Conservation (phyloP, 164 flowering plant genomes). For the Brasenia schreberi region DNA sequence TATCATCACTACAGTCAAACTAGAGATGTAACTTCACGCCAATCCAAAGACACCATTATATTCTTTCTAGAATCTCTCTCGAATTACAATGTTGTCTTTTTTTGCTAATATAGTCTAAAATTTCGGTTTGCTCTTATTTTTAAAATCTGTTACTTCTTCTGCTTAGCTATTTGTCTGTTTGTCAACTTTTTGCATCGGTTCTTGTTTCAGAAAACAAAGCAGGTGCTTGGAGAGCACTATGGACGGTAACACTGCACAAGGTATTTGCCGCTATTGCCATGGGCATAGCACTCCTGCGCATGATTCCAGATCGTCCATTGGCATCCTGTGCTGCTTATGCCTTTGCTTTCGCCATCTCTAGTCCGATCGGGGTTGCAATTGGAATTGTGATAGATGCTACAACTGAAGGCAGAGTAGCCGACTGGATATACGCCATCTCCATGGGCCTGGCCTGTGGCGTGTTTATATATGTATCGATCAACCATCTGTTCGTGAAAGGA, state of each 20-base stretch:
- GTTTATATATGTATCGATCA: conserved; percentile 54
- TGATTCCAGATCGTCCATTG: conserved; percentile 58
- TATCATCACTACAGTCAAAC: too few species aligned
- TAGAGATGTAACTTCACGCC: too few species aligned
- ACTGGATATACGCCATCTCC: conserved; percentile 69
- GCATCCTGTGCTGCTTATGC: conserved; percentile 42
- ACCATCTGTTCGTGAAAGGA: conserved; percentile 53
- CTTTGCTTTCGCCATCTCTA: conserved; percentile 64
- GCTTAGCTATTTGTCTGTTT: not conserved
- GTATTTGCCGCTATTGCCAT: conserved; percentile 70
- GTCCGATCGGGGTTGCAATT: conserved; percentile 62
- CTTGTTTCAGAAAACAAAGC: conserved; percentile 31
- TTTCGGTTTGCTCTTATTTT: not conserved
- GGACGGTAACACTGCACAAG: conserved; percentile 66
- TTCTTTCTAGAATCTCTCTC: too few species aligned
- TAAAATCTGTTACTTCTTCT: not conserved
- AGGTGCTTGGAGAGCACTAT: conserved; percentile 66
- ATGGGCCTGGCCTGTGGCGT: conserved; percentile 73
- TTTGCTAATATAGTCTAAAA: not conserved
- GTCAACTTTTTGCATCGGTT: not conserved
- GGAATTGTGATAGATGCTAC: conserved; percentile 68
- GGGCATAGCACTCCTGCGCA: conserved; percentile 63
- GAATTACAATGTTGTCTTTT: too few species aligned
- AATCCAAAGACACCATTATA: too few species aligned
- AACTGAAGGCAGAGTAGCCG: conserved; percentile 49